These are phyloP conservation scores for Podila minutissima DNA, from an alignment of 192 early-diverging fungal species.

Conservation along the genomic window DNA sequence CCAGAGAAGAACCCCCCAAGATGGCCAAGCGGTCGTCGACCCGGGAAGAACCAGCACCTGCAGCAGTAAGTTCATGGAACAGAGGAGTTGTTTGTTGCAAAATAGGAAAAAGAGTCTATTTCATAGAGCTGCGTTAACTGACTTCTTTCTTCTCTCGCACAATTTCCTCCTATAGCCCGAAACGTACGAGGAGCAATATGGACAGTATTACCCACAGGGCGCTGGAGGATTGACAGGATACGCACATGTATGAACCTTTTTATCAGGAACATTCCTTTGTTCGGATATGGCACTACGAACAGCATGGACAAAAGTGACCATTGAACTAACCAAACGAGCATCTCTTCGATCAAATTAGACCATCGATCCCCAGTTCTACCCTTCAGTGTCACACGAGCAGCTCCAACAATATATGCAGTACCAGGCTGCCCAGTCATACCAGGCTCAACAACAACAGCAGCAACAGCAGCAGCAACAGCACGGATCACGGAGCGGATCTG, in stretches of 20 bases:
- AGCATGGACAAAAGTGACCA: background rate
- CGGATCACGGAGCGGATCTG: conserved; percentile 17
- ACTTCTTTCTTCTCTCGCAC: background rate
- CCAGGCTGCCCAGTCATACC: conserved; percentile 34
- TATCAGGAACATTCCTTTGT: too few species aligned
- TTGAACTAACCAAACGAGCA: background rate
- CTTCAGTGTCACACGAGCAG: conserved; percentile 33
- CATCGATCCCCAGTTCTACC: conserved; percentile 27
- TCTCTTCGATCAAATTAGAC: background rate
- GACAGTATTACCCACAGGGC: conserved; percentile 31
- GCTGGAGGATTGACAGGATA: conserved; percentile 34
- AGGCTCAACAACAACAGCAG: conserved; percentile 29
- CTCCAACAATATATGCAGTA: conserved; percentile 45
- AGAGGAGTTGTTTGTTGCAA: background rate
- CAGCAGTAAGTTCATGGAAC: background rate
- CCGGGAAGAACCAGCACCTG: conserved; percentile 25
- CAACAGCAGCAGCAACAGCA: conserved; percentile 16
- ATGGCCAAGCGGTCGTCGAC: conserved; percentile 22
- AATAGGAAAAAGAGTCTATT: background rate
- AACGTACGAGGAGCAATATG: conserved; percentile 23
- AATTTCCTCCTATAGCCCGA: conserved; percentile 18
- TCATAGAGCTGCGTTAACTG: background rate
- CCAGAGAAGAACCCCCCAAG: conserved; percentile 76
- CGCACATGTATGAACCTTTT: conserved; percentile 4
- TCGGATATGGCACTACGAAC: background rate